phyloP scores from a whole-genome alignment of 768 basidiomycete species.

The Termitomyces bulborhizus region DNA sequence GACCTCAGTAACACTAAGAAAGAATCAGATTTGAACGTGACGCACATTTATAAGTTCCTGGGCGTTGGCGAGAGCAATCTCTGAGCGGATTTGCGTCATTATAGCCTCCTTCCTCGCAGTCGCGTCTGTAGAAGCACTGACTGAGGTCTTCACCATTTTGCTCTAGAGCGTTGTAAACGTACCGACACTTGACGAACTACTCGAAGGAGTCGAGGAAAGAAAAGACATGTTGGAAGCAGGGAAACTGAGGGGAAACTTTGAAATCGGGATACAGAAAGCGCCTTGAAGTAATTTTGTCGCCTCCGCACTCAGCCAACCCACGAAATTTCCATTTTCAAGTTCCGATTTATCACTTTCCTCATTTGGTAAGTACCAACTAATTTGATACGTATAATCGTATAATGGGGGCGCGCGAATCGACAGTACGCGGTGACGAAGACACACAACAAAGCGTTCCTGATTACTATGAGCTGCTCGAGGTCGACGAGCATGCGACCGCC shows the following conservation, averaged over 20 bases:
- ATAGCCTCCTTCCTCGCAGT: conserved; percentile 43
- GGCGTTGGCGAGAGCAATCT: conserved; percentile 68
- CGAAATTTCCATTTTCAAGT: conserved; percentile 10
- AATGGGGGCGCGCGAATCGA: conserved; percentile 77
- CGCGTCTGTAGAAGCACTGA: conserved; percentile 29
- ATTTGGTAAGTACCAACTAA: not conserved
- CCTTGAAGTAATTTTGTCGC: not conserved
- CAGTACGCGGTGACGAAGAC: conserved; percentile 25
- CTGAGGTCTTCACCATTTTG: not conserved
- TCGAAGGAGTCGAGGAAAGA: not conserved
- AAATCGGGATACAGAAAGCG: not conserved
- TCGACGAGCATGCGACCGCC: conserved; percentile 74
- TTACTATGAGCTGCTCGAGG: conserved; percentile 78
- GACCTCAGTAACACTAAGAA: not conserved
- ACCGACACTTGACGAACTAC: not conserved
- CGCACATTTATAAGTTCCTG: conserved; percentile 78
- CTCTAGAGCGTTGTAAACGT: not conserved
- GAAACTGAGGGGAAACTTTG: not conserved
- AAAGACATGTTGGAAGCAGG: conserved; percentile 4
- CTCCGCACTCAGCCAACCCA: not conserved
- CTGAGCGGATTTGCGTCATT: conserved; percentile 60
- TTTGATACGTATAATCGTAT: conserved; percentile 32
- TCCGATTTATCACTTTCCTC: conserved; percentile 11
- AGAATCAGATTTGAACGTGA: not conserved
- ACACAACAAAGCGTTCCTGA: conserved; percentile 33